These are phyloP conservation scores for Urostyla sp. DNA, from an alignment of 73 alveolate genomes.

Conservation along the genomic window DNA sequence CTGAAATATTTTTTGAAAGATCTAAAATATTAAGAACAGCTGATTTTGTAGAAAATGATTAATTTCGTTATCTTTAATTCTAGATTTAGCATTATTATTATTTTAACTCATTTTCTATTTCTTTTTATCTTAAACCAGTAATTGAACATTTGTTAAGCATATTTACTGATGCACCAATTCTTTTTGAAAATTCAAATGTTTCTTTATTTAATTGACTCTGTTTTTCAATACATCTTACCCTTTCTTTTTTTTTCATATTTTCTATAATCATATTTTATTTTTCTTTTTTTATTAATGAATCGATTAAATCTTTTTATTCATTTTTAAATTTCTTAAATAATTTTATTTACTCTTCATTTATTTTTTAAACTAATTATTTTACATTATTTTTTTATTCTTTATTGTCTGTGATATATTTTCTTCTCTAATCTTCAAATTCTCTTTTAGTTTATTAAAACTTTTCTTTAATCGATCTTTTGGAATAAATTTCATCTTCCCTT, in stretches of 20 bases:
- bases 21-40: no score
- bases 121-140: slow-evolving; percentile 10
- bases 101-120: background rate
- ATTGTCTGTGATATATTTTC: background rate
- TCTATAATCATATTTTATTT: slow-evolving; percentile 27
- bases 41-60: no score
- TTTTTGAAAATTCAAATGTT: slow-evolving; percentile 23
- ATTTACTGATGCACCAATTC: slow-evolving; percentile 19
- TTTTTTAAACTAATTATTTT: background rate
- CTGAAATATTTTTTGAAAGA: no score
- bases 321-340: slow-evolving; percentile 20
- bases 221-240: background rate
- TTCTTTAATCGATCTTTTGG: background rate
- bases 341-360: background rate
- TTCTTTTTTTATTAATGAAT: slow-evolving; percentile 5
- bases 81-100: background rate
- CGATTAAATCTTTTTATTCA: slow-evolving; percentile 30
- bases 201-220: slow-evolving; percentile 2
- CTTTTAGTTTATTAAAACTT: background rate
- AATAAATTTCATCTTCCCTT: slow-evolving; percentile 9
- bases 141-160: slow-evolving; percentile 34
- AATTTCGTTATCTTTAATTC: no score
- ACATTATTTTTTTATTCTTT: slow-evolving; percentile 36
- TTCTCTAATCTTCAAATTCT: background rate
- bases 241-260: slow-evolving; percentile 28